Base-by-base conservation (phyloP, 805 yeast species). In the Candida coquimbonensis region DNA sequence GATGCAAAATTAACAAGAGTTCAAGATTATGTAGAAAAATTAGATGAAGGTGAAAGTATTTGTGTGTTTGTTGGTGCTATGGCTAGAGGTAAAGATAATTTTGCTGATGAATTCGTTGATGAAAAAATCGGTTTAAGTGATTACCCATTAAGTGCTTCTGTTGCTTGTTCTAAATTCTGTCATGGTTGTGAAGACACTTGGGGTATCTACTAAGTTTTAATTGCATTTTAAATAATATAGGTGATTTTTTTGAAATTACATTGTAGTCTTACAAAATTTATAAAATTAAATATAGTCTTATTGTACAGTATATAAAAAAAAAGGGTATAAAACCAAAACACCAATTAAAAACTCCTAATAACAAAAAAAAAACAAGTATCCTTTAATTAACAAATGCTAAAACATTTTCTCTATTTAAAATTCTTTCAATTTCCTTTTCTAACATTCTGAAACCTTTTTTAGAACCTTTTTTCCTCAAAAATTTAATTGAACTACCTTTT, bases 151-250 rank as follows among this genome's bases (percentile, higher is more conserved):
- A 86, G 96, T 45, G 99, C 99, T 3, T 89, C 97, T 12, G 97
- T 93, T 46, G 98, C 99, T 6, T 93, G 98, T 67, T 86, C 96
- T 53, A 93, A 93, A 68, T 89, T 93, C 72, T 91, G 98, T 66
- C 98, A 93, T 62, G 99, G 99, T 42, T 88, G 96, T 61, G 99
- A 93, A 70, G 99, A 93, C 67, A 95, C 95, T 26, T 93, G 99
- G 98, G 82, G 80, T 39, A 90, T 93, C 58, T 57, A 62, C 44
- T 59, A 46, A 48, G 16, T 11, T 14, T 17, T 24, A 5, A 35
- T 29, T 34, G 39, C 33, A 34, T 38, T 32, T 41, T 38, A 5
- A 29, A 29, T 26, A 27, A 27, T 37, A 24, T 33, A 34, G 45
- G 29, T 36, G 25, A 11, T 9, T 16, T 42, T 25, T 33, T 21